These are phyloP conservation scores for Astragalus membranaceus DNA, from an alignment of 306 rosid genomes.

Conservation along the genomic window DNA sequence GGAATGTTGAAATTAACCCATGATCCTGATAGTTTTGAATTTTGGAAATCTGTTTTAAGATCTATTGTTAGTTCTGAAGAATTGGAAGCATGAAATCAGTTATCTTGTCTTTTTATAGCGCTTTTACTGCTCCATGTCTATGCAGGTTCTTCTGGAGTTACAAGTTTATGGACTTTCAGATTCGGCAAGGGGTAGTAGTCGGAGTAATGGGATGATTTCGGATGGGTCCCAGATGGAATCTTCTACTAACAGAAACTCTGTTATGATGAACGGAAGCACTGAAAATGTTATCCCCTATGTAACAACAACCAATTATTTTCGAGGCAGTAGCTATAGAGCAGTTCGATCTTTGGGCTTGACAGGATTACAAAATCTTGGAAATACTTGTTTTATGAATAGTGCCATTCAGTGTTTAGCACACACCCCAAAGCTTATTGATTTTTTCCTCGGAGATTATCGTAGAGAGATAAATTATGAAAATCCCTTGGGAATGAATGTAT, in stretches of 20 bases:
- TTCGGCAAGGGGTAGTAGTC: slow-evolving; percentile 28
- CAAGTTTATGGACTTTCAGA: slow-evolving; percentile 65
- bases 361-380: slow-evolving; percentile 88
- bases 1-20: neutral
- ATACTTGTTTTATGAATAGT: slow-evolving; percentile 93
- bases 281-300: slow-evolving; percentile 29
- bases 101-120: slow-evolving; percentile 11
- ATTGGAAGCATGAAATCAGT: neutral
- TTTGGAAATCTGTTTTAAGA: slow-evolving; percentile 9
- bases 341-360: slow-evolving; percentile 60
- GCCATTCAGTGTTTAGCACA: slow-evolving; percentile 86
- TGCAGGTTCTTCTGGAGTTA: slow-evolving; percentile 72
- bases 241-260: slow-evolving; percentile 25
- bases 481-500: slow-evolving; percentile 82
- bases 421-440: slow-evolving; percentile 70
- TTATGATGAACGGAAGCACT: slow-evolving; percentile 47
- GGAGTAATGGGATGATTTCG: slow-evolving; percentile 34
- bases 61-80: slow-evolving; percentile 1
- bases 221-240: slow-evolving; percentile 34
- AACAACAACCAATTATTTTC: slow-evolving; percentile 25
- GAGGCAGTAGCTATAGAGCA: slow-evolving; percentile 37
- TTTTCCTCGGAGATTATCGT: slow-evolving; percentile 66
- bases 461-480: slow-evolving; percentile 74
- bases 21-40: slow-evolving; percentile 9
- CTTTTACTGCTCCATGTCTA: slow-evolving; percentile 8